Conservation (phyloP, 1,139 yeast species). For the Pichia sorboxylosa region DNA sequence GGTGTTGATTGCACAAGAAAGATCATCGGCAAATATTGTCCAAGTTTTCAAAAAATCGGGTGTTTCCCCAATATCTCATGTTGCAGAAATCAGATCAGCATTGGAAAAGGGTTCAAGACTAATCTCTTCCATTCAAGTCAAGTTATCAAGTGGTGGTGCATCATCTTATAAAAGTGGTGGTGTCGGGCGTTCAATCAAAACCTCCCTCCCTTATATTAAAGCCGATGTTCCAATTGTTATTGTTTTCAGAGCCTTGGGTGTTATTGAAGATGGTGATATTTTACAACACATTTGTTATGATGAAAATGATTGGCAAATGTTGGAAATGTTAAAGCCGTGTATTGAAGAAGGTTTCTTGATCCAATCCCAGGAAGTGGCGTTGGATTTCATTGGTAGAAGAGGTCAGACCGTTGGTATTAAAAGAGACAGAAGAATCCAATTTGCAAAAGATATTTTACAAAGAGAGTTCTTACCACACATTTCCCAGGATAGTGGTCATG, state of each 20-base stretch:
- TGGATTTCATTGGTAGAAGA: slow-evolving; percentile 97
- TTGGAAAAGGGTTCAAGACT: slow-evolving; percentile 93
- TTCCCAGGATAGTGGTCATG: slow-evolving; percentile 95
- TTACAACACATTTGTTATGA: slow-evolving; percentile 96
- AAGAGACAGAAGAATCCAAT: slow-evolving; percentile 95
- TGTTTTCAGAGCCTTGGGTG: slow-evolving; percentile 95
- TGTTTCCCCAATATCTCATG: slow-evolving; percentile 90
- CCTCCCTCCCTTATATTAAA: slow-evolving; percentile 90
- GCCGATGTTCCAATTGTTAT: slow-evolving; percentile 95
- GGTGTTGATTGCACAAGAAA: slow-evolving; percentile 95
- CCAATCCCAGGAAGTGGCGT: slow-evolving; percentile 95
- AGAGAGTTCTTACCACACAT: slow-evolving; percentile 94
- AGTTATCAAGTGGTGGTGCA: slow-evolving; percentile 42
- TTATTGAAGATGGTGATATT: slow-evolving; percentile 98
- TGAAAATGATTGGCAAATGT: slow-evolving; percentile 98
- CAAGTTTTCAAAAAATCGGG: slow-evolving; percentile 98
- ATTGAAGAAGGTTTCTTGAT: slow-evolving; percentile 98
- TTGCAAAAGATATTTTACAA: slow-evolving; percentile 91
- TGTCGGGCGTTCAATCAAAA: slow-evolving; percentile 76
- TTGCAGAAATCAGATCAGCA: slow-evolving; percentile 95
- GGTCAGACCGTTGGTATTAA: slow-evolving; percentile 87
- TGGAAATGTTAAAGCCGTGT: slow-evolving; percentile 97
- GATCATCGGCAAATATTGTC: slow-evolving; percentile 96
- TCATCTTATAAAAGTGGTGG: slow-evolving; percentile 34
- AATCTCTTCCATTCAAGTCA: slow-evolving; percentile 88